Evolutionary conservation across 176 grass and related monocot species (phyloP), one percentile per base, ranked within the genome.

Genomic region (Aegilops bicornis): DNA sequence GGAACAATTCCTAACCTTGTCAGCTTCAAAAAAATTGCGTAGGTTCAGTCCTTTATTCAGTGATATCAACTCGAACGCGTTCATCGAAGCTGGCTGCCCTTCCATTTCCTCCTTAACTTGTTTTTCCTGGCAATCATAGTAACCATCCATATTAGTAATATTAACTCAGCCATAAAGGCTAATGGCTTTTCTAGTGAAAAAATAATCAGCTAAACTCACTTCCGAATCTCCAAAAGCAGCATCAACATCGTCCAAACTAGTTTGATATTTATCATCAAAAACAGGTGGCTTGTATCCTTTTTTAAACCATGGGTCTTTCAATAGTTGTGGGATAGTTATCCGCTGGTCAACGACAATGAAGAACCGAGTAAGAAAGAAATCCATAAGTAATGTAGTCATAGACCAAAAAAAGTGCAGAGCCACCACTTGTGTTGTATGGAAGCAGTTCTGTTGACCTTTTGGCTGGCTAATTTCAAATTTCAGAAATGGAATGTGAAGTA

Each of bases 11-110:
- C 64, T 35, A 65, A 95, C 95, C 92, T 97, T 91, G 59, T 95
- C 91, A 67, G 83, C 79, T 58, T 97, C 95, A 56, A 97, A 97
- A 24, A 97, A 92, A 79, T 97, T 97, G 6, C 84, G 91, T 25
- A 97, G 95, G 83, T 97, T 94, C 52, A 97, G 83, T 39, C 89
- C 95, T 13, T 88, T 90, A 25, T 89, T 93, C 73, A 97, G 86
- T 72, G 92, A 94, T 88, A 97, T 97, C 74, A 97, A 83, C 68
- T 97, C 92, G 64, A 97, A 97, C 31, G 92, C 95, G 74, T 97
- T 97, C 91, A 97, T 91, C 0, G 89, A 64, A 35, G 95, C 77
- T 32, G 95, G 95, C 59, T 95, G 92, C 31, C 88, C 87, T 74
- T 97, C 95, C 13, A 73, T 90, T 83, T 89, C 92, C 70, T 97